Base-by-base conservation (phyloP, 2,329 filamentous ascomycete genomes). In the Blastomyces percursus region DNA sequence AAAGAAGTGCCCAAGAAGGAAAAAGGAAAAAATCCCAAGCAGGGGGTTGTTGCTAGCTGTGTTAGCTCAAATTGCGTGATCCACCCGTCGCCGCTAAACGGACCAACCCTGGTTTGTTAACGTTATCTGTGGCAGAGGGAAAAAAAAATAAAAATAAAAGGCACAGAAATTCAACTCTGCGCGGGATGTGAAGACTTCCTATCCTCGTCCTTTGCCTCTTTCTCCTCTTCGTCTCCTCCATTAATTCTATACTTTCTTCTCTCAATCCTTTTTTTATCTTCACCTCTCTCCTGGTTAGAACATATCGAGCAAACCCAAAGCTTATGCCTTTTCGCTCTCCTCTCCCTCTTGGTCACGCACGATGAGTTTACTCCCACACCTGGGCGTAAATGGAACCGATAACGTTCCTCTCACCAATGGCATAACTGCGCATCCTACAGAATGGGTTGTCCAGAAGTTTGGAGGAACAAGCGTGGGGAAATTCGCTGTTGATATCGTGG, bases 381-480 rank as follows among this genome's bases (percentile, higher is more conserved):
- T 57, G 24, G 59, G 24, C 32, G 51, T 57, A 57, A 65, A 66
- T 64, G 66, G 65, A 60, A 65, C 65, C 63, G 66, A 63, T 60
- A 55, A 63, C n/a, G 61, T 59, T 46, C 62, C 61, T 61, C 61
- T 66, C 56, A 55, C 67, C 61, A 67, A 69, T 66, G 68, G 67
- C 61, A 66, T 69, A 50, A 64, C 63, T 48, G 51, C 48, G 56
- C 32, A 27, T 56, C 64, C 64, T 54, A 64, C 64, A 12, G 71
- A 72, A 66, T 96, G 91, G 92, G 82, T 96, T 38, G 89, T 96
- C 59, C 91, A 96, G 75, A 96, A 96, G 77, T 96, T 96, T 75
- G 92, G 92, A 66, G 93, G 93, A 60, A 99, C 93, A 60, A 96
- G 90, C 72, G 89, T 97, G 60, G 94, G 93, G 69, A 97, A 97